Evolutionary conservation across 441 rosid genomes (phyloP).

Genomic region (Iberis amara): DNA sequence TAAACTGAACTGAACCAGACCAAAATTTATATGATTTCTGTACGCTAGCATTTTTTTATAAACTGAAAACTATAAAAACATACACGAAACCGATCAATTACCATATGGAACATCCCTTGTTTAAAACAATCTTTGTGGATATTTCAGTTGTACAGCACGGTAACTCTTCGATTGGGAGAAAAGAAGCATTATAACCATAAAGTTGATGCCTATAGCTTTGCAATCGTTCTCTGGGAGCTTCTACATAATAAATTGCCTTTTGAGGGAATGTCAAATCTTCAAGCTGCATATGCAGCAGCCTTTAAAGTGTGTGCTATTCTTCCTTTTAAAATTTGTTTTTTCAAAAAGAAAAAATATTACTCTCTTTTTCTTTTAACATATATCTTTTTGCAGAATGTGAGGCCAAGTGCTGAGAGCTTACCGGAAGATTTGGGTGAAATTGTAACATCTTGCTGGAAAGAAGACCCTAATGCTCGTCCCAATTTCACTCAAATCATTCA

Average conservation of each 20-base stretch:
- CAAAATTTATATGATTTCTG: too few species aligned
- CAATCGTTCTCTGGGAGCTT: conserved; percentile 55
- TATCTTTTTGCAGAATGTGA: conserved; percentile 40
- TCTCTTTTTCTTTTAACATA: conserved; percentile 1
- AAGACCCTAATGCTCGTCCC: conserved; percentile 58
- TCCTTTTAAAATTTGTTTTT: not conserved
- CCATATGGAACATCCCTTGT: not conserved
- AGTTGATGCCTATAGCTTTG: conserved; percentile 65
- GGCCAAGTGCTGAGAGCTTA: conserved; percentile 63
- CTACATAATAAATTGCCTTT: conserved; percentile 54
- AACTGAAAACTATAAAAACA: too few species aligned
- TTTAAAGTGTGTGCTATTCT: conserved; percentile 39
- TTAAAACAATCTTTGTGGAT: conserved; percentile 16
- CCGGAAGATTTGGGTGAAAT: conserved; percentile 48
- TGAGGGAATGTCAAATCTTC: conserved; percentile 67
- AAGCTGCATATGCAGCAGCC: conserved; percentile 69
- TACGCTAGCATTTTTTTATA: too few species aligned
- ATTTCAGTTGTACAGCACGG: conserved; percentile 60
- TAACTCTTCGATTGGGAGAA: conserved; percentile 54
- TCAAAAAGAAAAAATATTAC: too few species aligned
- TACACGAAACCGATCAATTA: too few species aligned
- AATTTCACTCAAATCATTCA: conserved; percentile 59
- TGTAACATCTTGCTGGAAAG: conserved; percentile 67
- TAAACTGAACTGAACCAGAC: too few species aligned
- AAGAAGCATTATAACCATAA: conserved; percentile 70